Evolutionary conservation across 495 filamentous ascomycete species (phyloP), one percentile per base, ranked within the genome.

Genomic region (Platismatia glauca): DNA sequence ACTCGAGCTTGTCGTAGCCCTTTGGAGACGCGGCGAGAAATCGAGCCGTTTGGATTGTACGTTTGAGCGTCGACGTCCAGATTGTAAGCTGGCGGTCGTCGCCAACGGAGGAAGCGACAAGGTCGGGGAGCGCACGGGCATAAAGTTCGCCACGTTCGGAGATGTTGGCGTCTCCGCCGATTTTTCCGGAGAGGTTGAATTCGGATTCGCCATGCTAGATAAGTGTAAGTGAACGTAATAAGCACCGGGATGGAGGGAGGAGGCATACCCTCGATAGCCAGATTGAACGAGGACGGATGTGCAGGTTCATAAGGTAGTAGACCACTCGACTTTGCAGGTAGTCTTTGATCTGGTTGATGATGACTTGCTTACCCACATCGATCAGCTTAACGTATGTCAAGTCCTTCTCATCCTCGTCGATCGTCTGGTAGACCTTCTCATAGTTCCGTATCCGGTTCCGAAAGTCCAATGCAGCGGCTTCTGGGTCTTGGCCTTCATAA

Each of bases 301-400:
- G 94, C 31, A 98, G 78, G 71, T 97, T 98, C 86, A 97, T 97
- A 48, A 97, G 84, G 71, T 96, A 98, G 74, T 98, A 98, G 38
- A 97, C 93, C 33, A 98, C 83, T 34, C 94, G 86, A 71, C 89
- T 95, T 71, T 97, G 94, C 41, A 98, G 79, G 71, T 98, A 98
- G 71, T 97, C 93, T 69, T 90, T 87, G 68, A 98, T 95, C 71
- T 89, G 87, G 73, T 98, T 98, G 79, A 98, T 96, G 68, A 97
- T 89, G 64, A 97, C 92, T 66, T 94, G 90, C 46, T 86, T 87
- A 12, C 92, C 91, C 6, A 98, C 93, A 72, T 98, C 87, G 80
- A 98, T 96, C 66, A 98, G 85, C 76, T 98, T 96, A 67, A 97
- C 86, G 70, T 96, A 98, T 31, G 94, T 96, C 63, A 90, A 81